Evolutionary conservation across 495 filamentous ascomycete species (phyloP), one percentile per base, ranked within the genome.

Genomic region (Poronia punctata): DNA sequence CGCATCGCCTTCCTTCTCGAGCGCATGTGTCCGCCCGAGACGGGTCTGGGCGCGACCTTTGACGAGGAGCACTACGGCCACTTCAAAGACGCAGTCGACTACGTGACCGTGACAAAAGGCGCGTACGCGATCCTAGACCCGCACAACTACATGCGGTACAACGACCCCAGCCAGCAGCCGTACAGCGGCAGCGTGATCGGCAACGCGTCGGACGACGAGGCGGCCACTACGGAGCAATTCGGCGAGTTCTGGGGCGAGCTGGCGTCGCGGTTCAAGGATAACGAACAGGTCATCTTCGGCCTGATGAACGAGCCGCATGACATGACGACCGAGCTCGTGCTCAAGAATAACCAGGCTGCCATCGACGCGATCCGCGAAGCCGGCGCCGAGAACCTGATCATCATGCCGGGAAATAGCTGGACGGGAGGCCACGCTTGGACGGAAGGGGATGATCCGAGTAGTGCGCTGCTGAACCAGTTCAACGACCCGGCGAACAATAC

Each of bases 111-210:
- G 26, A 72, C 62, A 11, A 72, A 71, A 43, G 67, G 68, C 4
- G 62, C 60, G 4, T 67, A 75, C 43, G 60, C 57, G 12, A 75
- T 73, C 48, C 48, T 74, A n/a, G 71, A 75, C 46, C 69, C 69
- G 14, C 72, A 76, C 58, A 74, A 72, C 47, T 74, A 74, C 57
- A 74, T 73, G 70, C 60, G 70, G 6, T 74, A 72, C 56, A 72
- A 74, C 53, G 59, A 74, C 45, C 69, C 71, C 3, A 68, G 61
- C 7, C 62, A 65, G 24, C 70, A 76, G 53, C 69, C 72, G 14
- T 61, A 58, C 43, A 60, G 53, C 33, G 61, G 71, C 40, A 67
- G 65, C 52, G 62, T 75, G 26, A 74, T 75, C 45, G 72, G 70
- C 11, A 62, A 74, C 53, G 54, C 59, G 0, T 60, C 61, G 1